phyloP scores from a whole-genome alignment of 345 rosid species.

The Pelargonium nanum region DNA sequence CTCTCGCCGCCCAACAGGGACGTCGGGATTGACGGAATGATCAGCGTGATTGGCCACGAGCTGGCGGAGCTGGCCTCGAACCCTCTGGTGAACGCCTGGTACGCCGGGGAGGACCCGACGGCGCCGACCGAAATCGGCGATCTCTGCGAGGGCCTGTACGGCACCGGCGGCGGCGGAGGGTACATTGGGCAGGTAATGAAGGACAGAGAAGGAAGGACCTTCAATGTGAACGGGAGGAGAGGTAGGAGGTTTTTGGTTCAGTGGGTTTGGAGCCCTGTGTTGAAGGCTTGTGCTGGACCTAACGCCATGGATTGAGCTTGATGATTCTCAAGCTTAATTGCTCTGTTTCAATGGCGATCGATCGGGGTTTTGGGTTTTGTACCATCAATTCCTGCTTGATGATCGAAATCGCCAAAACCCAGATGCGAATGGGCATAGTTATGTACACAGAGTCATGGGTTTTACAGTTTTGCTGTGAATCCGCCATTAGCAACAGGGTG shows the following conservation, averaged over 20 bases:
- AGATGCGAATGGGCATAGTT: background rate
- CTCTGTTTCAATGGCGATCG: background rate
- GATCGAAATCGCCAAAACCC: background rate
- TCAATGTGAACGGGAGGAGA: conserved; percentile 59
- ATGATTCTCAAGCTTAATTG: background rate
- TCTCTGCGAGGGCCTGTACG: conserved; percentile 80
- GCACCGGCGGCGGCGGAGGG: conserved; percentile 92
- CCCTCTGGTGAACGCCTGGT: conserved; percentile 92
- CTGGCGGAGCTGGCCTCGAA: conserved; percentile 78
- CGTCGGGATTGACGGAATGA: conserved; percentile 84
- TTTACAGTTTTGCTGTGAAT: no score
- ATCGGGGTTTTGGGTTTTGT: background rate
- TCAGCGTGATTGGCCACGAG: conserved; percentile 93
- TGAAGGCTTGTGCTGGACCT: conserved; percentile 79
- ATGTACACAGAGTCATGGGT: background rate
- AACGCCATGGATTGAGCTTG: conserved; percentile 46
- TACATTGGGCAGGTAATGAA: conserved; percentile 78
- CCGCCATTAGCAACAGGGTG: background rate
- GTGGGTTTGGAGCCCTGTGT: conserved; percentile 81
- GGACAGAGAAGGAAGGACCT: conserved; percentile 51
- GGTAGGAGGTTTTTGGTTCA: conserved; percentile 76
- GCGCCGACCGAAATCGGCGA: conserved; percentile 92
- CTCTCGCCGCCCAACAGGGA: conserved; percentile 72
- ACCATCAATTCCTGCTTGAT: no score
- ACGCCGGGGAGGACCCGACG: conserved; percentile 95